Conservation (phyloP, 2,329 filamentous ascomycete genomes). For the Corniculantispora saksenae region DNA sequence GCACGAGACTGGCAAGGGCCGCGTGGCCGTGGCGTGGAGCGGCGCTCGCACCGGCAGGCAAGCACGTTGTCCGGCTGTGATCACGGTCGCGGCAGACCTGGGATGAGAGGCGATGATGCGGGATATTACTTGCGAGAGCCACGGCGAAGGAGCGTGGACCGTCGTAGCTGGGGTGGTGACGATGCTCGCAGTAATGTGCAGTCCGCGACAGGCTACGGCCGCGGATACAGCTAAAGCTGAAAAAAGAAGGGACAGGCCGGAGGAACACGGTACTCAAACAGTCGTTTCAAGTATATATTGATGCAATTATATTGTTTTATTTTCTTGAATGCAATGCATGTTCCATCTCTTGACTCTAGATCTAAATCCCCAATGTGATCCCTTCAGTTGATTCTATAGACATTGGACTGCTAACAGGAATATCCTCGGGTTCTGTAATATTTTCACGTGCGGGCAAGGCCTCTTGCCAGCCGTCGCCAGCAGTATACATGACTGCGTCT, state of each 20-base stretch:
- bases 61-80: neutral
- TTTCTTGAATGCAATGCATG: neutral
- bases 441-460: conserved; percentile 4
- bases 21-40: neutral
- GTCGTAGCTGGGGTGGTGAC: neutral
- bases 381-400: neutral
- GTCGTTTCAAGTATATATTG: neutral
- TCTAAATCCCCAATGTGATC: neutral
- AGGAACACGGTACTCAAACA: conserved; percentile 7
- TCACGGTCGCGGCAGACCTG: neutral
- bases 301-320: neutral
- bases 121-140: neutral
- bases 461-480: conserved; percentile 44
- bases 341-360: neutral
- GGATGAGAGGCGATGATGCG: neutral
- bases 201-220: neutral
- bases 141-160: neutral
- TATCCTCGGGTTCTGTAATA: neutral
- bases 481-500: conserved; percentile 65
- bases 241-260: neutral
- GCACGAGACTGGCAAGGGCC: neutral
- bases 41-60: neutral
- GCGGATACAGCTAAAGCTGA: neutral
- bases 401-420: conserved; percentile 8
- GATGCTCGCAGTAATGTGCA: neutral